These are phyloP conservation scores for Aspergillus sp. DNA, from an alignment of 2,329 filamentous ascomycete genomes.

Conservation along the genomic window DNA sequence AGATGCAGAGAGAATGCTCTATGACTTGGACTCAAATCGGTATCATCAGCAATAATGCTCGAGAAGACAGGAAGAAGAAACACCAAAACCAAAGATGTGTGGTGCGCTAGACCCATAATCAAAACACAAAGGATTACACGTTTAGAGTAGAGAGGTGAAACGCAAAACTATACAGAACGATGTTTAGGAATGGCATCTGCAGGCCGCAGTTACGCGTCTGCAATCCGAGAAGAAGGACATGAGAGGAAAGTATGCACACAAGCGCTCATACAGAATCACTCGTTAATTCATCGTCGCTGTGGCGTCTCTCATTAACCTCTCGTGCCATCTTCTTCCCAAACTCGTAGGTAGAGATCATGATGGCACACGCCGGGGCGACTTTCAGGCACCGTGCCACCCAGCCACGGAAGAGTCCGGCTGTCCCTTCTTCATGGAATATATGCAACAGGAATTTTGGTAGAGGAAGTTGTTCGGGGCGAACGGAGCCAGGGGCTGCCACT, in stretches of 20 bases:
- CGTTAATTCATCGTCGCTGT: slow-evolving; percentile 18
- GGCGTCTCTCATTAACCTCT: slow-evolving; percentile 64
- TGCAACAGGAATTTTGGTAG: slow-evolving; percentile 86
- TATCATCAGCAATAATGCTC: slow-evolving; percentile 4
- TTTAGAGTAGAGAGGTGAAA: neutral
- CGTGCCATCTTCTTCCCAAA: slow-evolving; percentile 86
- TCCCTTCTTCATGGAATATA: slow-evolving; percentile 83
- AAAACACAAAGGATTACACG: neutral
- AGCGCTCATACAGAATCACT: slow-evolving; percentile 15
- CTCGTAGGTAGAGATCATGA: slow-evolving; percentile 99
- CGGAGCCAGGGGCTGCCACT: slow-evolving; percentile 16
- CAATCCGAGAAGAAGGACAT: neutral
- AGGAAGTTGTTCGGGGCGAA: slow-evolving; percentile 66
- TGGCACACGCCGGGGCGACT: slow-evolving; percentile 92
- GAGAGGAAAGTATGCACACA: neutral
- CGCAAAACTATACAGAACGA: neutral
- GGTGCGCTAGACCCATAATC: neutral
- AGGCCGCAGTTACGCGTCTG: neutral
- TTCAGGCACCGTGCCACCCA: slow-evolving; percentile 92
- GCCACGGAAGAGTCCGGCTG: slow-evolving; percentile 78
- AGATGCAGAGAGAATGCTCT: slow-evolving; percentile 9
- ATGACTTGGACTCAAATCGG: slow-evolving; percentile 9
- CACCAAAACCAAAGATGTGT: neutral
- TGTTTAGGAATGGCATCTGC: neutral
- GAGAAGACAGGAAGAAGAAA: neutral